Evolutionary conservation across 192 early-diverging fungal species (phyloP), one percentile per base, ranked within the genome.

Genomic region (Rhizoclosmatium sp.): DNA sequence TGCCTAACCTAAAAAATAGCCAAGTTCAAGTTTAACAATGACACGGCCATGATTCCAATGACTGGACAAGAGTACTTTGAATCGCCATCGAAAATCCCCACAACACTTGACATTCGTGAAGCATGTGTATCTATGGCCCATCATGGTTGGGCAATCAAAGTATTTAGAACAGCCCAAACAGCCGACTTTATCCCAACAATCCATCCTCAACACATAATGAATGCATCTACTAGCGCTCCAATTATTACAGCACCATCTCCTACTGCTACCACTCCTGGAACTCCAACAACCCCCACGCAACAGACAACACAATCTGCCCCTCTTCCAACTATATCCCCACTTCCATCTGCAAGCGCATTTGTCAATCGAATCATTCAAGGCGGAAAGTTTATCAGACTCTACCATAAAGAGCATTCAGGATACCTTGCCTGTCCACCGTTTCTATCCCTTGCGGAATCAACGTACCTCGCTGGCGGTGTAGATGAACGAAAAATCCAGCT

Each of bases 391-490:
- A 82, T 84, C n/a, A 46, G 76, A 3, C 49, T 84, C 14, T 84
- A 82, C 46, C 82, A 84, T 49, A 83, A 82, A 40, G 82, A 84
- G 45, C 64, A 40, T n/a, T 64, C 60, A n/a, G 82, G 76, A 56
- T 84, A 84, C 49, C 48, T 84, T 3, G 19, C 59, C 44, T 10
- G 45, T 9, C 62, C 71, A 5, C 39, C 79, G 19, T 10, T 79
- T 40, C 10, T 67, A 4, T 23, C 81, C 47, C 42, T 83, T 16
- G 68, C 51, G 10, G 75, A 76, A 66, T 21, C 69, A 16, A 49
- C 58, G 9, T 73, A 69, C 48, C n/a, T 66, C 21, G 44, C 58
- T 21, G 71, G 80, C 7, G 75, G 71, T 4, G 49, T 65, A 10
- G 61, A 56, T 54, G 74, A 81, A 47, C 65, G 58, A 23, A 71